A percentile compares a stretch with the other conserved stretches of the same genome.
Evolutionary conservation across 345 rosid genomes (phyloP).

Genomic region (Salix suchowensis): DNA sequence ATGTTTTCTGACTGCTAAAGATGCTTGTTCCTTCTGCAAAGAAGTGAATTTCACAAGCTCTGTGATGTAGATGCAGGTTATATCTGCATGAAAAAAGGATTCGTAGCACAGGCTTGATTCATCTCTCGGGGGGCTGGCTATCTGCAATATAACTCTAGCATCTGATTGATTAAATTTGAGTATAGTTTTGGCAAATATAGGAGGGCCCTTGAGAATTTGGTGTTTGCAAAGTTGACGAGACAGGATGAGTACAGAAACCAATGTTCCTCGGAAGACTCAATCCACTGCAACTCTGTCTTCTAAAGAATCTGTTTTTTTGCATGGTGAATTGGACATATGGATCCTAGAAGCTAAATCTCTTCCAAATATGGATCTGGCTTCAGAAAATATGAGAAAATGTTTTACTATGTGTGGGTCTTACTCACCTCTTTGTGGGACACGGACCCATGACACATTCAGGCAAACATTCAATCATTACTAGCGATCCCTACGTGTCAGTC

Average conservation of each 20-base stretch:
- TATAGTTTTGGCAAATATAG: not conserved
- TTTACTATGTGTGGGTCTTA: slow-evolving; percentile 36
- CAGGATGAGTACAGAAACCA: slow-evolving; percentile 23
- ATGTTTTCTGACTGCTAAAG: not conserved
- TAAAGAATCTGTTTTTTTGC: slow-evolving; percentile 35
- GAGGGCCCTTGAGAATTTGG: slow-evolving; percentile 5
- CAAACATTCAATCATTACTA: slow-evolving; percentile 42
- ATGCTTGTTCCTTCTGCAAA: not conserved
- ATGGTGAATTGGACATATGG: slow-evolving; percentile 56
- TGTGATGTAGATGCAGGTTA: slow-evolving; percentile 1
- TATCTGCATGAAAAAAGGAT: not conserved
- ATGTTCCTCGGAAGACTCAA: not conserved
- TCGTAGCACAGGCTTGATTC: not conserved
- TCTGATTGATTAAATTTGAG: not conserved
- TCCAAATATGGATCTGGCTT: slow-evolving; percentile 66
- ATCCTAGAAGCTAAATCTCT: slow-evolving; percentile 60
- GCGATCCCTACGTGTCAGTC: slow-evolving; percentile 64
- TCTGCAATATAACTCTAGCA: not conserved
- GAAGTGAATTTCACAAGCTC: slow-evolving; percentile 9
- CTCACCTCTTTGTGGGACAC: slow-evolving; percentile 18
- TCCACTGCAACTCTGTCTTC: not conserved
- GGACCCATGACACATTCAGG: slow-evolving; percentile 12
- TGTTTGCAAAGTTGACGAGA: slow-evolving; percentile 8
- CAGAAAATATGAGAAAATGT: slow-evolving; percentile 50
- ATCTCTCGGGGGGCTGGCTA: not conserved